phyloP scores from a whole-genome alignment of 169 alveolate species.

The Plasmodium sp. region DNA sequence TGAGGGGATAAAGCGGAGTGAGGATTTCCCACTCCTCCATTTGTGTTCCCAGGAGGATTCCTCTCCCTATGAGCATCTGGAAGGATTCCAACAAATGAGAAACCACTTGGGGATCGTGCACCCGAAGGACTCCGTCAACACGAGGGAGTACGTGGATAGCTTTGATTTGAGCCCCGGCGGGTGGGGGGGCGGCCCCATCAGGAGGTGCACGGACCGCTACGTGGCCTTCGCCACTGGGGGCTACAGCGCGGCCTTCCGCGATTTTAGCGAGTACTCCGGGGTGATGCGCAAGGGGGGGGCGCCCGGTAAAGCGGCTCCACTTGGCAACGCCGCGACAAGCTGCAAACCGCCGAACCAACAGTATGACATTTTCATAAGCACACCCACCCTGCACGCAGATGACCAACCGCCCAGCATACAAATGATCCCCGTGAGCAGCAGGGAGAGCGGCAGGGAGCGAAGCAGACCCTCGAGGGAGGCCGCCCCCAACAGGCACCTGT shows the following conservation, averaged over 20 bases:
- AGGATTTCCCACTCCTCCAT: neutral
- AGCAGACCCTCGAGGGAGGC: neutral
- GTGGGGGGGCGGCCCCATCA: neutral
- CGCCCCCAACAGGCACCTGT: neutral
- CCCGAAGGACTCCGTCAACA: conserved; percentile 4
- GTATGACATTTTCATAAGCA: neutral
- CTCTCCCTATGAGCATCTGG: conserved; percentile 25
- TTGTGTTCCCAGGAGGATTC: neutral
- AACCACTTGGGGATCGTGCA: neutral
- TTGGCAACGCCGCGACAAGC: neutral
- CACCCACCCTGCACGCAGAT: neutral
- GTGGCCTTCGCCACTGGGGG: conserved; percentile 50
- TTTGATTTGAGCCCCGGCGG: neutral
- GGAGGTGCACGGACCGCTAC: neutral
- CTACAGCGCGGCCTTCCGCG: conserved; percentile 30
- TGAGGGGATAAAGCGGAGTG: conserved; percentile 3
- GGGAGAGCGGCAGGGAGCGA: neutral
- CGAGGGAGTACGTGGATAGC: neutral
- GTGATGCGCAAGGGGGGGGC: conserved; percentile 6
- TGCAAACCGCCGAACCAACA: neutral
- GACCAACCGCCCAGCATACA: neutral
- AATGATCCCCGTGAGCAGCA: neutral
- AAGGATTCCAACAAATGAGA: conserved; percentile 10
- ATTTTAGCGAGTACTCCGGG: conserved; percentile 63
- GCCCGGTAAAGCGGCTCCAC: neutral